phyloP scores from a whole-genome alignment of 106 monocot genomes.

The Platanthera zijinensis region DNA sequence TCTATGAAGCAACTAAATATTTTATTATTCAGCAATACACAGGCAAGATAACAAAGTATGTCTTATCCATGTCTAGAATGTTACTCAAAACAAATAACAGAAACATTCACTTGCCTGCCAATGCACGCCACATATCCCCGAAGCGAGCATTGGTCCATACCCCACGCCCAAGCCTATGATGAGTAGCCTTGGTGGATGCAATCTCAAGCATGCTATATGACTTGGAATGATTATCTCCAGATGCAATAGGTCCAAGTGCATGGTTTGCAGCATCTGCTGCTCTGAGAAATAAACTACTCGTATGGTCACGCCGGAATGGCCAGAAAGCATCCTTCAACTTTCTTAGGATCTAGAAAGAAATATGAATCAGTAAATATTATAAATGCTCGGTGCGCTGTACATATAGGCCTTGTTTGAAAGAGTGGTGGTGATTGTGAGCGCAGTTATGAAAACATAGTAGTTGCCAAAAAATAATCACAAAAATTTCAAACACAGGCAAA shows the following conservation, averaged over 20 bases:
- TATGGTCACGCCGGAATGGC: constrained; percentile 50
- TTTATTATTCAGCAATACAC: neutral
- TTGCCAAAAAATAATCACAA: too few relatives aligned
- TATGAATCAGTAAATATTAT: neutral
- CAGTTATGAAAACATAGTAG: too few relatives aligned
- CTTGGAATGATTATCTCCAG: constrained; percentile 18
- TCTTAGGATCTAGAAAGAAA: constrained; percentile 40
- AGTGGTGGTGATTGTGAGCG: too few relatives aligned
- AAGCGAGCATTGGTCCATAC: constrained; percentile 4
- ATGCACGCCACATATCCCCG: constrained; percentile 72
- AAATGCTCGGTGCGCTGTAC: neutral
- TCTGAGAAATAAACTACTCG: constrained; percentile 52
- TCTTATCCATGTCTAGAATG: neutral
- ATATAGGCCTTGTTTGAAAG: too few relatives aligned
- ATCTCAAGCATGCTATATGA: constrained; percentile 35
- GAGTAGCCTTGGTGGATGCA: constrained; percentile 52
- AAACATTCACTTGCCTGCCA: constrained; percentile 37
- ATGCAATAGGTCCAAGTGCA: constrained; percentile 14
- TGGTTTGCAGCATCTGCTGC: constrained; percentile 50
- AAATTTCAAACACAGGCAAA: too few relatives aligned
- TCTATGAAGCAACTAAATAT: neutral
- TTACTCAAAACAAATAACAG: neutral
- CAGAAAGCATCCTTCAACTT: constrained; percentile 29
- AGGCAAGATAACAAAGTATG: neutral
- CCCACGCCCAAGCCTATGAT: constrained; percentile 21